Evolutionary conservation across 73 alveolate genomes (phyloP), one percentile per base, ranked within the genome.

Genomic region (Paramecium pentaurelia): DNA sequence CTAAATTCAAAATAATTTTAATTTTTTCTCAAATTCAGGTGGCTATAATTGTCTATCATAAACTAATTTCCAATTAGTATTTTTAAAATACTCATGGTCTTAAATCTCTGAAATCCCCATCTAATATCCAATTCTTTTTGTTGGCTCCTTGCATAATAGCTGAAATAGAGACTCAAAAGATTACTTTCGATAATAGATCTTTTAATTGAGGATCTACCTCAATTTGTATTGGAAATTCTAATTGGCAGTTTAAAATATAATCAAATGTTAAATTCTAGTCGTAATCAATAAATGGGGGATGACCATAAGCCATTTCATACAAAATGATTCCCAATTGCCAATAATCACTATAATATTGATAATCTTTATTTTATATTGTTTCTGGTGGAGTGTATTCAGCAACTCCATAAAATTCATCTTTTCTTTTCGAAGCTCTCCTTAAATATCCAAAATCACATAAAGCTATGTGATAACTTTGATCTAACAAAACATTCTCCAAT

Each of bases 341-440:
- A 80, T 45, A 80, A 80, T 80, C 91, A 42, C 64, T 32, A 80
- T 80, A 80, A 80, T 80, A 80, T 45, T 45, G 27, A 80, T 80
- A 32, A 27, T 80, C 36, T 44, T 47, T 40, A 80, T 80, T 47
- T 80, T 8, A 12, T 27, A 80, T 32, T 44, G 91, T 80, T 47
- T 80, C 91, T 27, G 91, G 91, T 27, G 91, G 64, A 4, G 58
- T 80, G 49, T 80, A 80, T 44, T 80, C 91, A 38, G 91, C 75
- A 49, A 42, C 49, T 8, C 64, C 91, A 45, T 44, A 80, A 45
- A 18, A 47, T 12, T 11, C 14, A 47, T 40, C 71, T 36, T 80
- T 22, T 0, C 27, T 80, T 80, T 80, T 45, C 7, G 11, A 11
- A 5, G 47, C 8, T 44, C 91, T 80, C 14, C 70, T 54, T 36